These are phyloP conservation scores for Podospora fimiseda DNA, from an alignment of 495 filamentous ascomycete genomes.

Conservation along the genomic window DNA sequence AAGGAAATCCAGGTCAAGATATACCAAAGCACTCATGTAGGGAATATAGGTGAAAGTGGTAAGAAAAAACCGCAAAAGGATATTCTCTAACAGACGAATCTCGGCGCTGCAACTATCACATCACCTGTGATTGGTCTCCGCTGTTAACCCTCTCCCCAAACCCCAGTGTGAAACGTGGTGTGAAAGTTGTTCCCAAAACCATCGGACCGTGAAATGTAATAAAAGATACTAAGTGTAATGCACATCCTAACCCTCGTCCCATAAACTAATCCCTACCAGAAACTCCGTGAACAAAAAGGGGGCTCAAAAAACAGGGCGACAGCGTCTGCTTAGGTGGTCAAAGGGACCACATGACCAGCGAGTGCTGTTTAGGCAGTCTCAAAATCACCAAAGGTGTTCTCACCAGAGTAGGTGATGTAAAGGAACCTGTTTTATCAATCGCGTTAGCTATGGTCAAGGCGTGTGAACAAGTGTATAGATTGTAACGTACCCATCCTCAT, in stretches of 20 bases:
- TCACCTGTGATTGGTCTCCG: too few species aligned
- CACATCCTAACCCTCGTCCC: conserved; percentile 8
- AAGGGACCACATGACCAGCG: not conserved
- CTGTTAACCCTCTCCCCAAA: not conserved
- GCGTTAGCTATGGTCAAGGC: conserved; percentile 3
- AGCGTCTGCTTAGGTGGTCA: not conserved
- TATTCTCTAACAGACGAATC: too few species aligned
- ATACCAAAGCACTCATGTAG: too few species aligned
- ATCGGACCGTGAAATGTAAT: conserved; percentile 3
- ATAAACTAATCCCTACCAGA: conserved; percentile 7
- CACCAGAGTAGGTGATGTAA: conserved; percentile 85
- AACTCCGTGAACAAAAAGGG: conserved; percentile 8
- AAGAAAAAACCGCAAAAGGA: too few species aligned
- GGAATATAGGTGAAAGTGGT: too few species aligned
- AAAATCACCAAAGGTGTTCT: conserved; percentile 89
- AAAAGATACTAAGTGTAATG: conserved; percentile 11
- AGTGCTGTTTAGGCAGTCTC: conserved; percentile 23
- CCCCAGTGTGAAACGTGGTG: not conserved
- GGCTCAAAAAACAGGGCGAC: conserved; percentile 8
- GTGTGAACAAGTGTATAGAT: not conserved
- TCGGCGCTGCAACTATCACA: too few species aligned
- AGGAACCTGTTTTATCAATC: conserved; percentile 32
- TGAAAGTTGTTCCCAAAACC: not conserved
- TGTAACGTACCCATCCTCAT: conserved; percentile 57
- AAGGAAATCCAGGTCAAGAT: too few species aligned